A percentile compares a stretch with the other conserved stretches of the same genome.
Evolutionary conservation across 768 basidiomycete species (phyloP).

Genomic region (Lactifluus subvellereus): DNA sequence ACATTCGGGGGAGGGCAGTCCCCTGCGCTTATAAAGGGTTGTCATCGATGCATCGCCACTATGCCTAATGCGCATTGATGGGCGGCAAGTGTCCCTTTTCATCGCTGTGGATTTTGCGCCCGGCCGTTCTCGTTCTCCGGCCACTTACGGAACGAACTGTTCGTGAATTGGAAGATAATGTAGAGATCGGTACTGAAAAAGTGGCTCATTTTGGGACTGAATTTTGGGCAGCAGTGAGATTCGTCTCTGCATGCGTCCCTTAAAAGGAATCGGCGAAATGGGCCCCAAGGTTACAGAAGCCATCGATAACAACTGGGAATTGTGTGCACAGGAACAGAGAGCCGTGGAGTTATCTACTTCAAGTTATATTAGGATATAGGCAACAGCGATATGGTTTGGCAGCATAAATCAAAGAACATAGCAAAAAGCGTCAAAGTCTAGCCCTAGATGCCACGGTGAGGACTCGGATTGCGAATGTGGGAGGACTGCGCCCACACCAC

Average conservation of each 20-base stretch:
- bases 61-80: conserved; percentile 1
- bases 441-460: not conserved
- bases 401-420: too few species aligned
- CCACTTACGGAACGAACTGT: not conserved
- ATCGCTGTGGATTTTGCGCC: not conserved
- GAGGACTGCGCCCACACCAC: too few species aligned
- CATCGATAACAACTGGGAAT: too few species aligned
- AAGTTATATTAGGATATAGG: too few species aligned
- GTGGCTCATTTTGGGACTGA: too few species aligned
- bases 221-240: not conserved
- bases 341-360: too few species aligned
- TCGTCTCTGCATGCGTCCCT: not conserved
- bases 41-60: not conserved
- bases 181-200: too few species aligned
- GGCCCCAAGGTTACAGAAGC: too few species aligned
- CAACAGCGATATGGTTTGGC: too few species aligned
- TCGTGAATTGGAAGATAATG: too few species aligned
- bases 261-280: too few species aligned
- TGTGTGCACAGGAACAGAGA: not conserved
- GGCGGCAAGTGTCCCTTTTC: not conserved
- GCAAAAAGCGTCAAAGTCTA: not conserved
- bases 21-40: conserved; percentile 1
- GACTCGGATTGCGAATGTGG: not conserved
- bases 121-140: not conserved
- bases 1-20: not conserved